A percentile compares a stretch with the other conserved stretches of the same genome.
phyloP scores from a whole-genome alignment of 371 early-diverging fungal genomes.

The Coemansia sp. region DNA sequence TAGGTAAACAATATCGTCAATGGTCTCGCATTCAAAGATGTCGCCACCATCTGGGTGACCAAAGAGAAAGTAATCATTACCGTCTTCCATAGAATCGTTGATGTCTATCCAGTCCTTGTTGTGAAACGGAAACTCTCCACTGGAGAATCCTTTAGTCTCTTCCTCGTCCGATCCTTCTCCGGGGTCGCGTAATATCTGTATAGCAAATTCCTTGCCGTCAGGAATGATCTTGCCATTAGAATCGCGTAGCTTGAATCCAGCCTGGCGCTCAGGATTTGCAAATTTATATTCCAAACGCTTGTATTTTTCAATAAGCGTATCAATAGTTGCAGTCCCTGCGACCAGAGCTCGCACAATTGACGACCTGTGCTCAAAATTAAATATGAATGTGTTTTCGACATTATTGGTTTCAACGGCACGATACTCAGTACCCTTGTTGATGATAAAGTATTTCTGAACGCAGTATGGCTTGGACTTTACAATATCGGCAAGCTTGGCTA shows the following conservation, averaged over 20 bases:
- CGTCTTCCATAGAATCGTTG: no score
- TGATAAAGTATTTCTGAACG: conserved; percentile 1
- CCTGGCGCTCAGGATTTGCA: conserved; percentile 5
- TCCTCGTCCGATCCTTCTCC: no score
- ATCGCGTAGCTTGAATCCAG: conserved; percentile 8
- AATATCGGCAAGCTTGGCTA: conserved; percentile 1
- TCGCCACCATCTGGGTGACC: no score
- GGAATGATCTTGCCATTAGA: background rate
- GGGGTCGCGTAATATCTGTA: background rate
- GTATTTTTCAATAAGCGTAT: conserved; percentile 7
- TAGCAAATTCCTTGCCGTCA: background rate
- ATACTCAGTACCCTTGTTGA: conserved; percentile 1
- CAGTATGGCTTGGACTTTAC: conserved; percentile 4
- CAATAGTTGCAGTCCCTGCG: background rate
- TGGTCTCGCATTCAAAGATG: no score
- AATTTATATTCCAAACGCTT: background rate
- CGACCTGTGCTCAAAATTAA: background rate
- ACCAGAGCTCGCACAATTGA: background rate
- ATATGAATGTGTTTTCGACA: conserved; percentile 1
- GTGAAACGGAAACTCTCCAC: no score
- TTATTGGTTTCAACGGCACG: background rate
- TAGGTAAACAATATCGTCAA: no score
- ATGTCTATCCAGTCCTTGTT: no score
- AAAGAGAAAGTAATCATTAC: no score
- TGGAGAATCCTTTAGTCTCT: no score